A percentile compares a stretch with the other conserved stretches of the same genome.
Evolutionary conservation across 2,329 filamentous ascomycete species (phyloP).

Genomic region (Ophiostoma triangulosporum): DNA sequence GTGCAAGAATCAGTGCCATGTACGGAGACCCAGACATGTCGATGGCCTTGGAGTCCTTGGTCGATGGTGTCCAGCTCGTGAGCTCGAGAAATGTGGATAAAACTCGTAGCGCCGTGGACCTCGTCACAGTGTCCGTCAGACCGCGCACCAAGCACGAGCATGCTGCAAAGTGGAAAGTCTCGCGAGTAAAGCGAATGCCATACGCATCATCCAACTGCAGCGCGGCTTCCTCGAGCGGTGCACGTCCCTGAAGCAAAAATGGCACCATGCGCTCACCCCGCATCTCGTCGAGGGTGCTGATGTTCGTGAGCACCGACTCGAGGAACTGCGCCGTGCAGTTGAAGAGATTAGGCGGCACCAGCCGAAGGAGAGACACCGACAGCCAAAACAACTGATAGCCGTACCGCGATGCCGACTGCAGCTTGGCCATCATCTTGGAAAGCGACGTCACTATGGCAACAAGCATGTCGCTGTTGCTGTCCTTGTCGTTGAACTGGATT

Average conservation of each 20-base stretch:
- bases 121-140: conserved; percentile 48
- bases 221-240: conserved; percentile 48
- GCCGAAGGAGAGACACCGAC: conserved; percentile 49
- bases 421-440: conserved; percentile 58
- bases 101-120: conserved; percentile 43
- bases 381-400: conserved; percentile 59
- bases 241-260: conserved; percentile 46
- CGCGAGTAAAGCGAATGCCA: conserved; percentile 48
- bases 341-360: conserved; percentile 49
- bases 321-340: conserved; percentile 53
- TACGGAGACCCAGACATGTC: conserved; percentile 39
- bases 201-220: conserved; percentile 50
- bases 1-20: conserved; percentile 43
- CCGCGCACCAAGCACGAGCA: conserved; percentile 52
- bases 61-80: conserved; percentile 17
- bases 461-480: conserved; percentile 51
- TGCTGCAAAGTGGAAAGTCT: conserved; percentile 55
- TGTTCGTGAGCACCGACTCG: conserved; percentile 50
- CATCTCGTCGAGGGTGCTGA: conserved; percentile 46
- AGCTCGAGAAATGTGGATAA: conserved; percentile 48
- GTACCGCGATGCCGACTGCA: conserved; percentile 53
- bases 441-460: conserved; percentile 53
- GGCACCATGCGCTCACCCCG: conserved; percentile 45
- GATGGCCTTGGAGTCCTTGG: background rate
- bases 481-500: conserved; percentile 37